Base-by-base conservation (phyloP, 2,329 filamentous ascomycete genomes). In the Colletotrichum sp. region DNA sequence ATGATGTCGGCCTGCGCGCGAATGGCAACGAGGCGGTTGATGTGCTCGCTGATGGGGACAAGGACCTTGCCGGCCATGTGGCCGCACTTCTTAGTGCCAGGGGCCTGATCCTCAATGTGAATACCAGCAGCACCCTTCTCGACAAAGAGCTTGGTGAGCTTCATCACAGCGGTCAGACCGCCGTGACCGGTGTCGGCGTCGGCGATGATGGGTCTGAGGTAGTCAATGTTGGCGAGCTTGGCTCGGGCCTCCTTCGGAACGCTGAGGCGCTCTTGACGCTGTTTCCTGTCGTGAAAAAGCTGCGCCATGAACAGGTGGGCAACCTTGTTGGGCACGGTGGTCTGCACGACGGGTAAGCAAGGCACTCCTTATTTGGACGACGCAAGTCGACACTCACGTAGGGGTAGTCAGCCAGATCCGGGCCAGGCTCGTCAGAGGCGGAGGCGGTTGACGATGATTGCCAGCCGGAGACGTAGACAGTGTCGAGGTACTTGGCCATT, bases 51-150 rank as follows among this genome's bases (percentile, higher is more conserved):
- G 84, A 98, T 98, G 67, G 97, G 97, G 69, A 99, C 97, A 77
- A 99, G 90, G 59, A 99, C 97, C 89, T 99, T 99, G 83, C 97
- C 97, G 79, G 97, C 97, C 97, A 99, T 99, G 88, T 99, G 97
- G 78, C 97, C 97, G 85, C 97, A 99, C 92, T 99, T 99, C 92
- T 99, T 99, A 66, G 97, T 99, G 71, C 97, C 97, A 5, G 97
- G 96, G 6, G 97, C 96, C 87, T 99, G 97, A 85, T 99, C 97
- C 87, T 99, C 97, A 80, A 99, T 98, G 87, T 99, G 97, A 82
- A 99, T 98, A 79, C 97, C 97, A 57, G 97, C 97, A 62, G 97
- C 97, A 81, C 97, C 97, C 86, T 96, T 96, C 89, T 99, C 97
- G 79, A 99, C 88, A 85, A 99, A 99, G 73, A 99, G 92, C 90